Evolutionary conservation across 169 alveolate genomes (phyloP), one percentile per base, ranked within the genome.

Genomic region (Plasmodium blacklocki): DNA sequence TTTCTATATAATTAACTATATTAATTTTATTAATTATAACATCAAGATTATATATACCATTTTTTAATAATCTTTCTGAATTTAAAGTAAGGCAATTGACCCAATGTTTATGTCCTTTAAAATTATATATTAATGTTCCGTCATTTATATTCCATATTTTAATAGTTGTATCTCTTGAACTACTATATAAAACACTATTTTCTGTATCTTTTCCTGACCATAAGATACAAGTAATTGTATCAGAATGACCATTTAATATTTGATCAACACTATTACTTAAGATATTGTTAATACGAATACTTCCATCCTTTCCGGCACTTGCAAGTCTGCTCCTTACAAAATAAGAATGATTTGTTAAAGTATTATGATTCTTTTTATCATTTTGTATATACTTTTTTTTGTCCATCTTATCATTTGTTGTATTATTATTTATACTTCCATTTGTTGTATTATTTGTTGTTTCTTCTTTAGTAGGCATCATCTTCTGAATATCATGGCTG

Each of bases 21-120:
- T 74, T 94, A 93, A 83, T 89, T 78, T 88, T 91, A 80, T 74
- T 85, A 88, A 91, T 87, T 73, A 85, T 45, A 21, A 73, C 72
- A 15, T 73, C 88, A 8, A 70, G 64, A 8, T 97, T 97, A 89
- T 83, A 97, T 45, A 98, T 98, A 2, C 98, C 99, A 59, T 98
- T 95, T 90, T 97, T 97, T 73, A 96, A 93, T 7, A 94, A 95
- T 63, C 96, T 94, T 75, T 96, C 99, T 18, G 99, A 97, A 94
- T 97, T 98, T 32, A 98, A 78, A 3, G 99, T 98, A 67, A 99
- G 93, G 4, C 99, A 96, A 87, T 99, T 99, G 11, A 99, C 99
- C 99, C 99, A 99, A 93, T 99, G 99, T 23, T 97, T 99, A 93
- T 99, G 99, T 19, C 99, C 99, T 80, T 93, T 95, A 59, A 83